Evolutionary conservation across 2,329 filamentous ascomycete species (phyloP).

Genomic region (Capronia americana): DNA sequence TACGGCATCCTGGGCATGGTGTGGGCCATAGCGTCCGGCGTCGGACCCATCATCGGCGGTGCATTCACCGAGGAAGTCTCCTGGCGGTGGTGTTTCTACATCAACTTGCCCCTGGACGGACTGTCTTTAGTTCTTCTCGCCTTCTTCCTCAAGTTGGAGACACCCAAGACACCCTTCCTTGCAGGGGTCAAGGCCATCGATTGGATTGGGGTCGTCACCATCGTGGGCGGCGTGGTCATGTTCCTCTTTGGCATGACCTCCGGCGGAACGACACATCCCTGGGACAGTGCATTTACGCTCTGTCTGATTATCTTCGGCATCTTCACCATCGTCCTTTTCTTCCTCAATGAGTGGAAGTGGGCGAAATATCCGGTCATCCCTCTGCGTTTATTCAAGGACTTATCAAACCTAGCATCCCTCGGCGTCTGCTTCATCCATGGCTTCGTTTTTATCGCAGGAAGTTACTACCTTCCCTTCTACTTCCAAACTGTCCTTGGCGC

Average conservation of each 20-base stretch:
- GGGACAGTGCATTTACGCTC: constrained; percentile 58
- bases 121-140: constrained; percentile 64
- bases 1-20: constrained; percentile 68
- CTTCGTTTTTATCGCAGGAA: constrained; percentile 76
- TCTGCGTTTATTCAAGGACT: constrained; percentile 49
- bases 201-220: constrained; percentile 66
- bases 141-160: constrained; percentile 67
- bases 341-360: constrained; percentile 65
- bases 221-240: constrained; percentile 72
- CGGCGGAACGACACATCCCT: constrained; percentile 65
- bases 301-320: constrained; percentile 57
- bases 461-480: constrained; percentile 84
- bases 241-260: constrained; percentile 73
- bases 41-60: constrained; percentile 58
- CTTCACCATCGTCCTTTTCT: constrained; percentile 55
- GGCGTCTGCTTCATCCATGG: constrained; percentile 74
- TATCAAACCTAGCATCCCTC: constrained; percentile 62
- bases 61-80: constrained; percentile 50
- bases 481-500: constrained; percentile 77
- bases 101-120: constrained; percentile 68
- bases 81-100: constrained; percentile 58
- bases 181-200: constrained; percentile 67
- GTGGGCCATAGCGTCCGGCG: constrained; percentile 65
- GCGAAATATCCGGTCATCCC: constrained; percentile 71
- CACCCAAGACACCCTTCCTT: constrained; percentile 63